Evolutionary conservation across 192 early-diverging fungal species (phyloP).

Genomic region (Cladochytrium replicatum): DNA sequence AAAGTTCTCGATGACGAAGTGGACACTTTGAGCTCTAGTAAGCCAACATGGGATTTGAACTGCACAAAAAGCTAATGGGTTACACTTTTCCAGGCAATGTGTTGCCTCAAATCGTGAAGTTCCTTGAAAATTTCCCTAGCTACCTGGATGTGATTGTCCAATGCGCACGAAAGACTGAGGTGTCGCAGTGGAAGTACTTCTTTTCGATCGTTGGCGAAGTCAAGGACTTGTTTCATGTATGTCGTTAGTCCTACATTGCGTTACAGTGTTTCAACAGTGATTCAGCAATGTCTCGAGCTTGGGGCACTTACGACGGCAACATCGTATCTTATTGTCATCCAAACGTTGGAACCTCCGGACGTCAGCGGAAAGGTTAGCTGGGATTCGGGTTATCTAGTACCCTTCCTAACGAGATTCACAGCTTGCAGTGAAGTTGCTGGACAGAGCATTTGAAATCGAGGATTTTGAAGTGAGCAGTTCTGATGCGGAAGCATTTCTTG

Average conservation of each 20-base stretch:
- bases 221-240: slow-evolving; percentile 72
- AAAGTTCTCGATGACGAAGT: slow-evolving; percentile 77
- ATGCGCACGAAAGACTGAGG: slow-evolving; percentile 95
- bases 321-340: slow-evolving; percentile 84
- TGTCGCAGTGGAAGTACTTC: slow-evolving; percentile 78
- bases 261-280: not conserved
- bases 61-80: slow-evolving; percentile 4
- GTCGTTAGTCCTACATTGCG: not conserved
- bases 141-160: slow-evolving; percentile 82
- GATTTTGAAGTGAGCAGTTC: slow-evolving; percentile 59
- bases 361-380: slow-evolving; percentile 50
- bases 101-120: slow-evolving; percentile 58
- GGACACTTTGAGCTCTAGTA: slow-evolving; percentile 19
- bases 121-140: slow-evolving; percentile 71
- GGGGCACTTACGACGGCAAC: slow-evolving; percentile 74
- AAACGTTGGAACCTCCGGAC: slow-evolving; percentile 69
- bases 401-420: slow-evolving; percentile 4
- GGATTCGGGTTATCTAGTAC: not conserved
- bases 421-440: slow-evolving; percentile 53
- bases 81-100: slow-evolving; percentile 20
- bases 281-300: slow-evolving; percentile 59
- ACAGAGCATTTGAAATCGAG: slow-evolving; percentile 59
- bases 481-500: not conserved
- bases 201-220: slow-evolving; percentile 81
- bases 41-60: slow-evolving; percentile 12